Evolutionary conservation across 176 grass and related monocot species (phyloP).

Genomic region (Phoenix roebelenii): DNA sequence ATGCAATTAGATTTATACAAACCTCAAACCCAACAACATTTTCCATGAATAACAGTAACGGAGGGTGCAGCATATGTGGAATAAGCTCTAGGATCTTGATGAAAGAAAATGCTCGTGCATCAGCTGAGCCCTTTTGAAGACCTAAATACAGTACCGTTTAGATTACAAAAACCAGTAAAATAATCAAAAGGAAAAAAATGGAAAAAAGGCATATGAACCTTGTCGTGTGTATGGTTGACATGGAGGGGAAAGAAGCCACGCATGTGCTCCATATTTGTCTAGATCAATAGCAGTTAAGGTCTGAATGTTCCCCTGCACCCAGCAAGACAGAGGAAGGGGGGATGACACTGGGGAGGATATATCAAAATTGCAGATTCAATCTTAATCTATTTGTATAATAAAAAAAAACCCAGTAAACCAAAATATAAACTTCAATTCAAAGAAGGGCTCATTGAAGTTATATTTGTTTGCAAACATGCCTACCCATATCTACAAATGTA

Average conservation of each 20-base stretch:
- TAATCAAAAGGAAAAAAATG: too few species aligned
- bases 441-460: too few species aligned
- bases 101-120: constrained; percentile 88
- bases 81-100: constrained; percentile 86
- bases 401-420: too few species aligned
- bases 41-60: constrained; percentile 83
- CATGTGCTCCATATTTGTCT: constrained; percentile 79
- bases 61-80: constrained; percentile 59
- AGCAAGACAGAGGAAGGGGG: too few species aligned
- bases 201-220: constrained; percentile 20
- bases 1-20: constrained; percentile 20
- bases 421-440: too few species aligned
- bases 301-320: constrained; percentile 73
- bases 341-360: too few species aligned
- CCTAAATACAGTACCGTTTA: constrained; percentile 27
- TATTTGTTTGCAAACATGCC: too few species aligned
- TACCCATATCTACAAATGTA: too few species aligned
- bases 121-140: constrained; percentile 91
- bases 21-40: constrained; percentile 98
- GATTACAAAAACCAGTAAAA: too few species aligned
- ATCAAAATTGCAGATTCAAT: too few species aligned
- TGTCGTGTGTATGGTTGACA: constrained; percentile 97
- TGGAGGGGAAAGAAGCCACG: constrained; percentile 95
- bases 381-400: too few species aligned
- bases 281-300: constrained; percentile 57